phyloP scores from a whole-genome alignment of 257 asterid genomes.

The Perilla frutescens region DNA sequence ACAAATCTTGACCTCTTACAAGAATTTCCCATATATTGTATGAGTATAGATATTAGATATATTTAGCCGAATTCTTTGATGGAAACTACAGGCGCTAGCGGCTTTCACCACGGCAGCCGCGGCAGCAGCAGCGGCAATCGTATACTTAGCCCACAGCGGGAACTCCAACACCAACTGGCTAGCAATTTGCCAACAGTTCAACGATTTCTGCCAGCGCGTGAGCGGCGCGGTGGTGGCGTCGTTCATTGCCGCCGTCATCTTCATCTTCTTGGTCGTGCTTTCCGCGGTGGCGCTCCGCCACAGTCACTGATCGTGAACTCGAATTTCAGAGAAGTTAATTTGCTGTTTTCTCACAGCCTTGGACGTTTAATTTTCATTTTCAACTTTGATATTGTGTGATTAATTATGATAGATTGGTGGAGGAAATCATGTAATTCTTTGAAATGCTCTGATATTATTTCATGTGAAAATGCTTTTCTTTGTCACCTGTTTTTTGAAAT shows the following conservation, averaged over 20 bases:
- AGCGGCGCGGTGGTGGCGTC: slow-evolving; percentile 60
- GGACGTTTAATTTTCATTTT: neutral
- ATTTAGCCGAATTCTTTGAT: neutral
- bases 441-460: neutral
- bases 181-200: slow-evolving; percentile 55
- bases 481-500: slow-evolving; percentile 23
- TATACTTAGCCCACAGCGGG: slow-evolving; percentile 59
- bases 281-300: slow-evolving; percentile 52
- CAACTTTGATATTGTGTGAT: neutral
- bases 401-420: neutral
- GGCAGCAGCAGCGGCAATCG: slow-evolving; percentile 54
- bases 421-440: slow-evolving; percentile 19
- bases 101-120: slow-evolving; percentile 54
- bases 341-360: neutral
- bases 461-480: slow-evolving; percentile 27
- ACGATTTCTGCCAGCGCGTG: slow-evolving; percentile 50
- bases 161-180: slow-evolving; percentile 53
- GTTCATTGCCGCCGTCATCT: slow-evolving; percentile 42
- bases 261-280: slow-evolving; percentile 48
- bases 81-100: slow-evolving; percentile 38
- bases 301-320: slow-evolving; percentile 32
- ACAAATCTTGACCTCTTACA: too few relatives aligned
- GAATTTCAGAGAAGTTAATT: neutral
- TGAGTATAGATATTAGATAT: too few relatives aligned
- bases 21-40: too few relatives aligned